These are phyloP conservation scores for Hanseniaspora opuntiae DNA, from an alignment of 805 yeast genomes.

Conservation along the genomic window DNA sequence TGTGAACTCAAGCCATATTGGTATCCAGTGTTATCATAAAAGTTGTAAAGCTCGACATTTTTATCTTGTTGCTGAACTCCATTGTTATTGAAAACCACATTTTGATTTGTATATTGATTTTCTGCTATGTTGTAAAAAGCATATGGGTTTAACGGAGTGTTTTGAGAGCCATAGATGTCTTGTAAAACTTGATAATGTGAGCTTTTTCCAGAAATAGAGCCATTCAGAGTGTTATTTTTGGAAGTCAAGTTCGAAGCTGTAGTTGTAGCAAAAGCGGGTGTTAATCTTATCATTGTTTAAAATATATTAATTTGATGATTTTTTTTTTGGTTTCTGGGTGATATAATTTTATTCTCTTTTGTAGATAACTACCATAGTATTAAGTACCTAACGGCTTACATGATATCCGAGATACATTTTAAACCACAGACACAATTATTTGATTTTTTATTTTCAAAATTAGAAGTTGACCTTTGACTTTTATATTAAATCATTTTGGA, in stretches of 20 bases:
- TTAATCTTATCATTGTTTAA: background rate
- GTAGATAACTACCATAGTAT: too few relatives aligned
- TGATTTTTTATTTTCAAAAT: background rate
- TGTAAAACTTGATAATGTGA: conserved; percentile 5
- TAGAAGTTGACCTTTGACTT: background rate
- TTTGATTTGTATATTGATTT: background rate
- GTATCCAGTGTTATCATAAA: conserved; percentile 10
- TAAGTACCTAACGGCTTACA: too few relatives aligned
- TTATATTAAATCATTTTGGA: background rate
- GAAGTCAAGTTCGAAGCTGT: conserved; percentile 5
- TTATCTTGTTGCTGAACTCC: background rate
- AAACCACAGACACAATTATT: background rate
- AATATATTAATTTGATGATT: too few relatives aligned
- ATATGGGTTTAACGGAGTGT: background rate
- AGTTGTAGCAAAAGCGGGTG: conserved; percentile 7
- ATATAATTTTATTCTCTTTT: too few relatives aligned
- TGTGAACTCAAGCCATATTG: background rate
- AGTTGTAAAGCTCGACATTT: conserved; percentile 4
- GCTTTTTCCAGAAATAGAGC: background rate
- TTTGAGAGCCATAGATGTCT: background rate
- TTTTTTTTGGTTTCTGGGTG: too few relatives aligned
- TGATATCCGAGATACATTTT: too few relatives aligned
- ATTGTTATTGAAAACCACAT: background rate
- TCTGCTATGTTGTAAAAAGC: background rate
- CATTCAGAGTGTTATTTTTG: background rate